Evolutionary conservation across 31 red algal species (phyloP).

Genomic region (Pterothamnion heteromorphum): DNA sequence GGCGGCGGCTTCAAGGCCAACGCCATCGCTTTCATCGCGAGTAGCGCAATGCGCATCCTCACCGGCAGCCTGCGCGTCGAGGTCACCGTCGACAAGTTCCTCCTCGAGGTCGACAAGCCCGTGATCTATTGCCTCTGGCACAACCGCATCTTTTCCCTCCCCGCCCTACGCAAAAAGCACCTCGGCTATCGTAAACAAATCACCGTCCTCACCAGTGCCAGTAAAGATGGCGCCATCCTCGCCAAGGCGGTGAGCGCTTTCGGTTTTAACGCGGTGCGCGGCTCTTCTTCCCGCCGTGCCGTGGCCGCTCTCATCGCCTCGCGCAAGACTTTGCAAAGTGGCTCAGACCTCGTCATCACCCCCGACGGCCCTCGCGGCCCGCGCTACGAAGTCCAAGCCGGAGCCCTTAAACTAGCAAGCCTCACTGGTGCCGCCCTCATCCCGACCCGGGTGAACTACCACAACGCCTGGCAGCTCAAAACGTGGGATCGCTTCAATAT

Average conservation of each 20-base stretch:
- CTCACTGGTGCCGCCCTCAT: neutral
- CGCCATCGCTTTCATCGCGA: no score
- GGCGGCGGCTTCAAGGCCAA: no score
- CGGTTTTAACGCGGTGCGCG: neutral
- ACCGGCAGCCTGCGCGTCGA: neutral
- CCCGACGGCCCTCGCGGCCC: neutral
- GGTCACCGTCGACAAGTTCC: neutral
- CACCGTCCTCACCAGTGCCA: conserved; percentile 5
- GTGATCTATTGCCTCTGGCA: conserved; percentile 12
- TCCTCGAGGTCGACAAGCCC: no score
- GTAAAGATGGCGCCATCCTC: conserved; percentile 14
- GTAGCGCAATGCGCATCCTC: no score
- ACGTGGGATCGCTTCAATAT: conserved; percentile 4
- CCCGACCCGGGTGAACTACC: neutral
- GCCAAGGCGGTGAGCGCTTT: neutral
- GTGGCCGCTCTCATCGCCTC: neutral
- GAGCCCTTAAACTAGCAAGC: neutral
- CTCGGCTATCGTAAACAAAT: neutral
- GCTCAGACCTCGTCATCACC: neutral
- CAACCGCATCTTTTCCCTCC: conserved; percentile 2
- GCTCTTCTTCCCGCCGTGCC: neutral
- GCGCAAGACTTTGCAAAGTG: neutral
- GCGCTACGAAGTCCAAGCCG: neutral
- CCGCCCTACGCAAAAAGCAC: neutral
- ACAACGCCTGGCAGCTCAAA: neutral